phyloP scores from a whole-genome alignment of 1,284 basidiomycete genomes.

The Boletus chippewaensis region DNA sequence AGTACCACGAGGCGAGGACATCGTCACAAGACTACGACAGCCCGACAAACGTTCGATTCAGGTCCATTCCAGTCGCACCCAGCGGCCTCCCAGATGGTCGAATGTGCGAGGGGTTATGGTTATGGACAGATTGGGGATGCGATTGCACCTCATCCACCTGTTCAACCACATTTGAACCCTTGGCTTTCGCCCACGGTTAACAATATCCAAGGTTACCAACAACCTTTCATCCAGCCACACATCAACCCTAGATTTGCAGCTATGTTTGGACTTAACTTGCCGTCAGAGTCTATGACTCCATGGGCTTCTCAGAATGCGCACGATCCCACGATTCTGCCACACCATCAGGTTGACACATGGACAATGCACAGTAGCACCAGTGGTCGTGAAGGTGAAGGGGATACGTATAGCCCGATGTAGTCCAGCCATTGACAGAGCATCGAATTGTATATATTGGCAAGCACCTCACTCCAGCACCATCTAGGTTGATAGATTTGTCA shows the following conservation, averaged over 20 bases:
- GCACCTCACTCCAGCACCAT: slow-evolving; percentile 1
- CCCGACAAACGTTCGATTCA: slow-evolving; percentile 27
- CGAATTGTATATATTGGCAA: slow-evolving; percentile 19
- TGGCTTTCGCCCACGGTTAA: slow-evolving; percentile 16
- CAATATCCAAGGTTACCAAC: slow-evolving; percentile 28
- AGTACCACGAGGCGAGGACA: slow-evolving; percentile 15
- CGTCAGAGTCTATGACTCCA: slow-evolving; percentile 12
- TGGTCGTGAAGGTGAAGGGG: slow-evolving; percentile 15
- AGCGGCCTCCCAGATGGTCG: slow-evolving; percentile 44
- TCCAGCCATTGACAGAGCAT: slow-evolving; percentile 8
- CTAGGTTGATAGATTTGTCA: neutral
- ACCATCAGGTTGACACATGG: slow-evolving; percentile 30
- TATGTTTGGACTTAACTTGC: slow-evolving; percentile 43
- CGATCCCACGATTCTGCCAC: slow-evolving; percentile 10
- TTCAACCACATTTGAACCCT: slow-evolving; percentile 13
- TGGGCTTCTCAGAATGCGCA: slow-evolving; percentile 15
- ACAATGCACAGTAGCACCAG: slow-evolving; percentile 19
- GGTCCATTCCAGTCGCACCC: slow-evolving; percentile 34
- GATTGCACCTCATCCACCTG: slow-evolving; percentile 10
- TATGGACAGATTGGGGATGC: slow-evolving; percentile 37
- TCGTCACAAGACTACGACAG: slow-evolving; percentile 7
- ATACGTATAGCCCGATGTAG: slow-evolving; percentile 28
- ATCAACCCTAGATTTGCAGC: slow-evolving; percentile 71
- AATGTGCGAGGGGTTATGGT: slow-evolving; percentile 39
- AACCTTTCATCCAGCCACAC: slow-evolving; percentile 63